A percentile compares a stretch with the other conserved stretches of the same genome.
These are phyloP conservation scores for Papiliotrema fonsecae DNA, from an alignment of 1,284 basidiomycete genomes.

Conservation along the genomic window DNA sequence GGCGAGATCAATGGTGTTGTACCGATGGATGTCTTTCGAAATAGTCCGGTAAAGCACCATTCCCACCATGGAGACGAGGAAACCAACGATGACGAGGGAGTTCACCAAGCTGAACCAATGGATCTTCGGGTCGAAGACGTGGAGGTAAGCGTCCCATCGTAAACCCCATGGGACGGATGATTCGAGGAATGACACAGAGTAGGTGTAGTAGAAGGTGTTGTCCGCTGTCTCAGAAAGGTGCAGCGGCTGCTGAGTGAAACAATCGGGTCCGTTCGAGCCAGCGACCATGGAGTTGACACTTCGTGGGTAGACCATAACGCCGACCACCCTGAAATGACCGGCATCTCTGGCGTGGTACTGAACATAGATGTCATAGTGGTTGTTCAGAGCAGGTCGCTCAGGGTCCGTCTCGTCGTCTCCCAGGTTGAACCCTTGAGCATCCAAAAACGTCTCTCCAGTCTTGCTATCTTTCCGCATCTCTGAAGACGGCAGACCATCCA, in stretches of 20 bases:
- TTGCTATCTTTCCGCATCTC: slow-evolving; percentile 79
- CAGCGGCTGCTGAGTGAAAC: slow-evolving; percentile 50
- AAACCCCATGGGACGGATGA: slow-evolving; percentile 77
- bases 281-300: slow-evolving; percentile 44
- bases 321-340: slow-evolving; percentile 73
- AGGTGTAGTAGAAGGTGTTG: slow-evolving; percentile 81
- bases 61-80: slow-evolving; percentile 86
- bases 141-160: slow-evolving; percentile 93
- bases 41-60: slow-evolving; percentile 85
- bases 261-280: slow-evolving; percentile 30
- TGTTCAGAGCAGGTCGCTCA: slow-evolving; percentile 70
- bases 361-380: slow-evolving; percentile 62
- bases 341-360: slow-evolving; percentile 77
- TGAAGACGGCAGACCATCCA: slow-evolving; percentile 89
- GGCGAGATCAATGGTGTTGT: slow-evolving; percentile 88
- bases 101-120: slow-evolving; percentile 87
- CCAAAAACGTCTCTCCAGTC: slow-evolving; percentile 77
- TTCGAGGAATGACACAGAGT: slow-evolving; percentile 82
- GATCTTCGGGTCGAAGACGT: slow-evolving; percentile 55
- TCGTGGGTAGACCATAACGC: slow-evolving; percentile 83
- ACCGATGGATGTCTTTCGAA: slow-evolving; percentile 87
- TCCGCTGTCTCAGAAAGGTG: slow-evolving; percentile 59
- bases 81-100: slow-evolving; percentile 81
- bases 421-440: slow-evolving; percentile 59
- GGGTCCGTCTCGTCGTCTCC: slow-evolving; percentile 41